These are phyloP conservation scores for Mallotus japonicus DNA, from an alignment of 441 rosid genomes.

Conservation along the genomic window DNA sequence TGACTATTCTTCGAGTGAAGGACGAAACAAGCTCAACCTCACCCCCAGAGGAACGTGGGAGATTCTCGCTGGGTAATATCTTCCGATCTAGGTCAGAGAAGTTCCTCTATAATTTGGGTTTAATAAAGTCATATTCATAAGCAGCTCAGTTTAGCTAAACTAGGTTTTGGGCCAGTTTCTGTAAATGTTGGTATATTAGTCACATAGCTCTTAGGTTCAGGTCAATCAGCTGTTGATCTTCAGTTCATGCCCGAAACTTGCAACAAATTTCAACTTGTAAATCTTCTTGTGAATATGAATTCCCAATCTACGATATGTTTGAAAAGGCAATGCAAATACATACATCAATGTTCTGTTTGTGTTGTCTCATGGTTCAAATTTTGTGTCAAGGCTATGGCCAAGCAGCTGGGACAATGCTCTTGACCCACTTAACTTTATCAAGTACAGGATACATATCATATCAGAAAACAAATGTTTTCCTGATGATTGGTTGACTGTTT, in stretches of 20 bases:
- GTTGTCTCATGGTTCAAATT: neutral
- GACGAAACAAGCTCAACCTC: conserved; percentile 45
- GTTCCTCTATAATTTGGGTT: conserved; percentile 65
- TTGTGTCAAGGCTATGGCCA: neutral
- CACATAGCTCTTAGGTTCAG: conserved; percentile 6
- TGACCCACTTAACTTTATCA: neutral
- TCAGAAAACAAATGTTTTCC: neutral
- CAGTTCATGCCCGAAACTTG: conserved; percentile 7
- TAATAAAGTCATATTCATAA: conserved; percentile 57
- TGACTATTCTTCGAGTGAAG: conserved; percentile 47
- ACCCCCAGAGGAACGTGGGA: conserved; percentile 39
- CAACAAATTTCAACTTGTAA: conserved; percentile 22
- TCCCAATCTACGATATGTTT: neutral
- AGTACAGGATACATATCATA: neutral
- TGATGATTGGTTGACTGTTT: neutral
- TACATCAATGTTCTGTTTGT: neutral
- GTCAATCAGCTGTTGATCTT: conserved; percentile 35
- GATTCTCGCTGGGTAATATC: conserved; percentile 63
- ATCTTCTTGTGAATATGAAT: conserved; percentile 27
- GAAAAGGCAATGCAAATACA: conserved; percentile 19
- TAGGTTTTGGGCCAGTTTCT: conserved; percentile 12
- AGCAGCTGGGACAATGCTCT: neutral
- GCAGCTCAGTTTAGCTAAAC: conserved; percentile 12
- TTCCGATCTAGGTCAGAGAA: conserved; percentile 74
- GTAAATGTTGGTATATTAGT: conserved; percentile 25